These are phyloP conservation scores for Boletus rubropictus DNA, from an alignment of 768 basidiomycete genomes.

Conservation along the genomic window DNA sequence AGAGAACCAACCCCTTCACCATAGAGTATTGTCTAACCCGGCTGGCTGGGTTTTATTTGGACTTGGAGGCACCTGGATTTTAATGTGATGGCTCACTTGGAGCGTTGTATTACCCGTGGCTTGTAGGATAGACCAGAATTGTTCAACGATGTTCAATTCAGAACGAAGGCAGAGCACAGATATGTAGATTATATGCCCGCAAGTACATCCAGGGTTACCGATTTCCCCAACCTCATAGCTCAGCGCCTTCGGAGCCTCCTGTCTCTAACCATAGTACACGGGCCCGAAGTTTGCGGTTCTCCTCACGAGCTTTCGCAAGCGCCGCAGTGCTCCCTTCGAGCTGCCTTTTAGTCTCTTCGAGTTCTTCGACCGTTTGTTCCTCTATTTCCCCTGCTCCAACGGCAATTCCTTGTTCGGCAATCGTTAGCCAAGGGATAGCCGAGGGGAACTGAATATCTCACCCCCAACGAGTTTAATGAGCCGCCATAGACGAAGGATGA, in stretches of 20 bases:
- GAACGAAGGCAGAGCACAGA: slow-evolving; percentile 14
- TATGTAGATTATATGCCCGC: slow-evolving; percentile 5
- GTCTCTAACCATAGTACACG: slow-evolving; percentile 34
- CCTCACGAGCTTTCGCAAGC: slow-evolving; percentile 41
- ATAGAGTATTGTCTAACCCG: slow-evolving; percentile 6
- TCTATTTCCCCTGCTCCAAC: slow-evolving; percentile 69
- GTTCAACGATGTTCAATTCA: slow-evolving; percentile 10
- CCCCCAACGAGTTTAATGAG: slow-evolving; percentile 70
- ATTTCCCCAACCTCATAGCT: slow-evolving; percentile 23
- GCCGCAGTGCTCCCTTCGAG: slow-evolving; percentile 42
- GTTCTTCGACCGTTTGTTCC: slow-evolving; percentile 46
- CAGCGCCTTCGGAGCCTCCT: slow-evolving; percentile 30
- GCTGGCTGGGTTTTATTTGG: slow-evolving; percentile 4
- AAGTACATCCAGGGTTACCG: slow-evolving; percentile 7
- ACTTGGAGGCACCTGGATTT: not conserved
- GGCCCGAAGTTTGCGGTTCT: slow-evolving; percentile 49
- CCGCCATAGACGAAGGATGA: slow-evolving; percentile 76
- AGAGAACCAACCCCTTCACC: slow-evolving; percentile 12
- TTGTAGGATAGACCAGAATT: slow-evolving; percentile 1
- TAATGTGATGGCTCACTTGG: not conserved
- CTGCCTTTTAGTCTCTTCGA: slow-evolving; percentile 44
- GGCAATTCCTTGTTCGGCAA: slow-evolving; percentile 51
- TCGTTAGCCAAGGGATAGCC: not conserved
- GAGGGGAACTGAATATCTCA: slow-evolving; percentile 17
- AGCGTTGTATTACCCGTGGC: slow-evolving; percentile 4